Evolutionary conservation across 2,329 filamentous ascomycete genomes (phyloP).

Genomic region (Paecilomyces niveus): DNA sequence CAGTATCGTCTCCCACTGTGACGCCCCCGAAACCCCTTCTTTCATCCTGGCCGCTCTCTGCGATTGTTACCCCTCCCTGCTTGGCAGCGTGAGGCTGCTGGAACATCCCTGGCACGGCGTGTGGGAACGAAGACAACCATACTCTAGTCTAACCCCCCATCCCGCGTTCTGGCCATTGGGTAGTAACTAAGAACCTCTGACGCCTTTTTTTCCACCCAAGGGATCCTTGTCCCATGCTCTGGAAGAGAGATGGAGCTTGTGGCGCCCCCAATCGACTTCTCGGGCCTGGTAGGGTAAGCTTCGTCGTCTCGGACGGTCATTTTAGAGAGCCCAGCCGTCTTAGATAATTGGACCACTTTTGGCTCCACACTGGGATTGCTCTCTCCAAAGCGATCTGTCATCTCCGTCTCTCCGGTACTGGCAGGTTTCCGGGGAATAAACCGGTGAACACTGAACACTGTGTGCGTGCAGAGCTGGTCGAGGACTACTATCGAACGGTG

Average conservation of each 20-base stretch:
- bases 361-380: not conserved
- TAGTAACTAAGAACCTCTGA: not conserved
- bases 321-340: not conserved
- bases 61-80: not conserved
- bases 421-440: not conserved
- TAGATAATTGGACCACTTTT: not conserved
- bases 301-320: not conserved
- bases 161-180: not conserved
- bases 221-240: not conserved
- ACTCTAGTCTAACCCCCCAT: not conserved
- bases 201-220: not conserved
- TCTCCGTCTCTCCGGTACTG: not conserved
- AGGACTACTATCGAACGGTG: not conserved
- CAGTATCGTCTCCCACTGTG: not conserved
- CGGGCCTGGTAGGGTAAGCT: not conserved
- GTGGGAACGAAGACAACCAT: not conserved
- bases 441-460: not conserved
- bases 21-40: not conserved
- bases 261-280: not conserved
- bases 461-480: not conserved
- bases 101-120: not conserved
- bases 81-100: not conserved
- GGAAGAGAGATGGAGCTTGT: not conserved
- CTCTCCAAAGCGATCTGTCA: constrained; percentile 2
- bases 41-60: not conserved